Conservation (phyloP, 345 rosid species). For the Iberis pinnata region DNA sequence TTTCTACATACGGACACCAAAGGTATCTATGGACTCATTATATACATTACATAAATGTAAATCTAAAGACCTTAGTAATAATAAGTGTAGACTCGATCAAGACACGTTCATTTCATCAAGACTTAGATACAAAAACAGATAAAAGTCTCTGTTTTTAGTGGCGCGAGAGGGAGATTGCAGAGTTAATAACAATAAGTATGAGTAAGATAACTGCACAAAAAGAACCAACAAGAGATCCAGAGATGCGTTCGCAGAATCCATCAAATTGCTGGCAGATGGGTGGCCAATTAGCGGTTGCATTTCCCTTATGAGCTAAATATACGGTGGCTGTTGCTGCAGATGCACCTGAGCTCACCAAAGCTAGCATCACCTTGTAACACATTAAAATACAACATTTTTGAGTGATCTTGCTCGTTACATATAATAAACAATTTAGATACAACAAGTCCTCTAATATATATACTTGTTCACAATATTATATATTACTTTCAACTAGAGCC, state of each 20-base stretch:
- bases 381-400: neutral
- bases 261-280: conserved; percentile 55
- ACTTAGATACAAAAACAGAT: neutral
- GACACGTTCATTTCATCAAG: neutral
- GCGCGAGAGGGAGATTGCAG: conserved; percentile 42
- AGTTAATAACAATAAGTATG: conserved; percentile 37
- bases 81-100: no score
- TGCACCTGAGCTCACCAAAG: conserved; percentile 29
- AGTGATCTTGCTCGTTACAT: no score
- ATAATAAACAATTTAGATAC: no score
- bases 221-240: conserved; percentile 66
- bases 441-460: neutral
- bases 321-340: conserved; percentile 34
- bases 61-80: neutral
- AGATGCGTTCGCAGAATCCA: conserved; percentile 46
- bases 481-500: no score
- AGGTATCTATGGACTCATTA: neutral
- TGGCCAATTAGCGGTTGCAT: conserved; percentile 41
- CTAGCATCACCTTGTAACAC: conserved; percentile 27
- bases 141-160: conserved; percentile 9
- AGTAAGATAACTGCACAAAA: conserved; percentile 39
- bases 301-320: conserved; percentile 31
- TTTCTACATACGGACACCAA: no score
- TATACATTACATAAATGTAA: neutral
- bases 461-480: neutral